Base-by-base conservation (phyloP, 352 stramenopile genomes). In the Phytophthora citricola region DNA sequence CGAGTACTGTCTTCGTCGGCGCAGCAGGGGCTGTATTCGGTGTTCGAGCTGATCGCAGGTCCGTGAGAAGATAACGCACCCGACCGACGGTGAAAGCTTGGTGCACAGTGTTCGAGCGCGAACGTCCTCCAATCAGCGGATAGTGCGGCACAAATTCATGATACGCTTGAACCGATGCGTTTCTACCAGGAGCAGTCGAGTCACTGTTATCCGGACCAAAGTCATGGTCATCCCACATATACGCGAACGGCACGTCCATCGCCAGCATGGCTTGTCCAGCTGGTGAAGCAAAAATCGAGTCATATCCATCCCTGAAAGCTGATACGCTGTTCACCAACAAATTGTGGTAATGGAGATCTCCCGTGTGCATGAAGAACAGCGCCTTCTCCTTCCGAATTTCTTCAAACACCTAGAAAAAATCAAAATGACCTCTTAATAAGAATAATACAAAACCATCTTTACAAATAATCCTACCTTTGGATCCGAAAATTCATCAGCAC, bases 201-300 rank as follows among this genome's bases (percentile, higher is more conserved):
- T 97, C 85, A 24, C 87, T 95, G 58, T 97, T 97, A 74, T 97
- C 89, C 29, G 87, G 88, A 27, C 89, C 90, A 58, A 87, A 97
- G 64, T 97, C 90, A 69, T 97, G 90, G 73, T 97, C 90, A 62
- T 95, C 87, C 85, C 87, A 97, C 88, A 96, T 97, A 66, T 97
- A 96, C 14, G 76, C 85, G 53, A 97, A 90, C 3, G 90, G 89
- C 7, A 96, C 52, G 40, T 94, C 74, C 85, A 94, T 94, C 10
- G 53, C 79, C n/a, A 93, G 58, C 86, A 96, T 93, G 12, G 83
- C 81, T 40, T 71, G 64, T 12, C 87, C 87, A 0, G 85, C 66
- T 5, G 84, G 83, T 2, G 84, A 93, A 29, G 81, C 70, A 59
- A 95, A 92, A 10, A 96, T 78, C 24, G 76, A 89, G 54, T 89